A percentile compares a stretch with the other conserved stretches of the same genome.
Evolutionary conservation across 2,329 filamentous ascomycete species (phyloP).

Genomic region (Orbilia blumenaviensis): DNA sequence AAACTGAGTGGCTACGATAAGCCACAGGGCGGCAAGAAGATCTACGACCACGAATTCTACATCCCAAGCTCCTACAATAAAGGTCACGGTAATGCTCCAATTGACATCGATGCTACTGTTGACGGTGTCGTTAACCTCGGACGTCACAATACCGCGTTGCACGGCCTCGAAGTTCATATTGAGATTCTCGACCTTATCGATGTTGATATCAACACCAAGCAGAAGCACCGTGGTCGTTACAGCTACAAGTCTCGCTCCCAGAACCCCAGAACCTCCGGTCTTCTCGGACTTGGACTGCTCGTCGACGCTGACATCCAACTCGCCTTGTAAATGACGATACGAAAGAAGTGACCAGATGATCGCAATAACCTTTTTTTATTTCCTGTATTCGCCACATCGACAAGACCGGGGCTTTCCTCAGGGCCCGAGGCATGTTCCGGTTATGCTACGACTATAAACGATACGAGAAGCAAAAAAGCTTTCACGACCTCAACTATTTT

Average conservation of each 20-base stretch:
- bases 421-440: constrained; percentile 41
- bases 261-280: not conserved
- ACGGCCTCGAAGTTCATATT: constrained; percentile 12
- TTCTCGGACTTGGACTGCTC: constrained; percentile 15
- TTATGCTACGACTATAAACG: constrained; percentile 2
- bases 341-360: not conserved
- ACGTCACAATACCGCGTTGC: not conserved
- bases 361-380: not conserved
- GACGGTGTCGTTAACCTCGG: constrained; percentile 37
- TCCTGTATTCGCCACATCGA: not conserved
- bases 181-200: constrained; percentile 20
- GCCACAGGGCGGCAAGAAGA: constrained; percentile 35
- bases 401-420: constrained; percentile 19
- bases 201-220: constrained; percentile 21
- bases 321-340: constrained; percentile 16
- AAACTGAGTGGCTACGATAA: constrained; percentile 45
- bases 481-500: not conserved
- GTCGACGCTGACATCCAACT: constrained; percentile 18
- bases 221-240: constrained; percentile 29
- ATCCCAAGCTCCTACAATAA: constrained; percentile 33
- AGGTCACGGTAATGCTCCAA: constrained; percentile 8
- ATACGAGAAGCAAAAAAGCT: not conserved
- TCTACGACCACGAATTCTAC: constrained; percentile 51
- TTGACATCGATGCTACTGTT: constrained; percentile 31
- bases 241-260: constrained; percentile 32